Evolutionary conservation across 306 rosid genomes (phyloP).

Genomic region (Cajanus cajan): DNA sequence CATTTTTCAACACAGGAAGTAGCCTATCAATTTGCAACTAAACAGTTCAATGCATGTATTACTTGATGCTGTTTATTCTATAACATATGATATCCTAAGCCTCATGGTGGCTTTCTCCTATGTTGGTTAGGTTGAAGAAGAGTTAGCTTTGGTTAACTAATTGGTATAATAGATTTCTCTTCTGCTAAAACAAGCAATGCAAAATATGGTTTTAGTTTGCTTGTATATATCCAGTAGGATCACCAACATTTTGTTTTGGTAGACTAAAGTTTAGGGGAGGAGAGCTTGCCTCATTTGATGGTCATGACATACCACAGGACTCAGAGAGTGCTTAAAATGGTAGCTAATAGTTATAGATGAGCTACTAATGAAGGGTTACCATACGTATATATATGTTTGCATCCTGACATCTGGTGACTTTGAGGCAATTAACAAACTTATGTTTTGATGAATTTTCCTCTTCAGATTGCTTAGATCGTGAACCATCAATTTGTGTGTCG

Average conservation of each 20-base stretch:
- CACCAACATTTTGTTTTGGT: neutral
- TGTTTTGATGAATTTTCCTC: no score
- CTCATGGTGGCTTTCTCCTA: no score
- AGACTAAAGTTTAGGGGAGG: neutral
- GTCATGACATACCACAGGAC: neutral
- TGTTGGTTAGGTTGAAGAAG: no score
- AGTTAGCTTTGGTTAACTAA: neutral
- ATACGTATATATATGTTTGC: neutral
- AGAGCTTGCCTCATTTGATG: neutral
- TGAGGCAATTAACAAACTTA: no score
- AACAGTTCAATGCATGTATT: neutral
- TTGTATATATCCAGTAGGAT: neutral
- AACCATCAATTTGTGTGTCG: neutral
- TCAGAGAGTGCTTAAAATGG: neutral
- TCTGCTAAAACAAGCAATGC: neutral
- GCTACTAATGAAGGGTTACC: neutral
- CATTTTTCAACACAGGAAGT: neutral
- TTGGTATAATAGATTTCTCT: neutral
- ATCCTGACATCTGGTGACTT: neutral
- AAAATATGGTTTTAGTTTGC: neutral
- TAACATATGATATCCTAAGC: no score
- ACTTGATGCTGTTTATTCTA: no score
- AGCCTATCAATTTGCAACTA: neutral
- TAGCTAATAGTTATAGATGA: neutral
- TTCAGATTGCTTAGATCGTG: neutral